phyloP scores from a whole-genome alignment of 2,329 filamentous ascomycete species.

The Clonostachys rosea region DNA sequence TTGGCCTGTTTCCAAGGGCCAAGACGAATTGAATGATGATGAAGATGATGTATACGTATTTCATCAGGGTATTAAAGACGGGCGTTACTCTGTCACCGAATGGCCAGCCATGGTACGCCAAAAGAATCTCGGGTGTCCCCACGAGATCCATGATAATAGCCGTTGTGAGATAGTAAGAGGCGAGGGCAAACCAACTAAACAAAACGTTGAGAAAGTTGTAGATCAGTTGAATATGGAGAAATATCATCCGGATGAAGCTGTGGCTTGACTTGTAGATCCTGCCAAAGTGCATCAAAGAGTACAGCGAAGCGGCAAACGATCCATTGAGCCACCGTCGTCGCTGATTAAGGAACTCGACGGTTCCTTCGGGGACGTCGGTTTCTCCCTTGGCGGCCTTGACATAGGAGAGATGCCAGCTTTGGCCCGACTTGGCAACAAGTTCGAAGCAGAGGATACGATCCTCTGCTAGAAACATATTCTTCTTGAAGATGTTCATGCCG shows the following conservation, averaged over 20 bases:
- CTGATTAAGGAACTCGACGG: slow-evolving; percentile 88
- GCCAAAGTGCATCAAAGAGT: slow-evolving; percentile 91
- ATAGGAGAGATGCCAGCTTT: slow-evolving; percentile 94
- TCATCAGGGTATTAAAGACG: slow-evolving; percentile 78
- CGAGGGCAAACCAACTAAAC: slow-evolving; percentile 78
- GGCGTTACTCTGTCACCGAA: slow-evolving; percentile 79
- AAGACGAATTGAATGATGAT: slow-evolving; percentile 87
- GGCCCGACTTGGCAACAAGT: slow-evolving; percentile 88
- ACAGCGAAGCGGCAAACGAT: slow-evolving; percentile 90
- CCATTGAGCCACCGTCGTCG: slow-evolving; percentile 95
- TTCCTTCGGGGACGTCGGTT: slow-evolving; percentile 91
- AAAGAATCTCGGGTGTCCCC: slow-evolving; percentile 53
- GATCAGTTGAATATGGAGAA: slow-evolving; percentile 85
- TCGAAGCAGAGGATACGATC: slow-evolving; percentile 98
- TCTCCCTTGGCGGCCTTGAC: slow-evolving; percentile 96
- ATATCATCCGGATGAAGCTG: slow-evolving; percentile 92
- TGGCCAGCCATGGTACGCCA: slow-evolving; percentile 64
- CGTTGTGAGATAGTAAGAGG: slow-evolving; percentile 96
- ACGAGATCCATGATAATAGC: slow-evolving; percentile 92
- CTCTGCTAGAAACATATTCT: slow-evolving; percentile 99
- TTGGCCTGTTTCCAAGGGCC: slow-evolving; percentile 86
- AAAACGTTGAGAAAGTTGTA: slow-evolving; percentile 84
- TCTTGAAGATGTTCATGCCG: slow-evolving; percentile 99
- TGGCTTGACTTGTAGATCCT: slow-evolving; percentile 95
- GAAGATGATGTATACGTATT: slow-evolving; percentile 84